Evolutionary conservation across 139 green algal species (phyloP), one percentile per base, ranked within the genome.

Genomic region (Chlamydomonas sp.): DNA sequence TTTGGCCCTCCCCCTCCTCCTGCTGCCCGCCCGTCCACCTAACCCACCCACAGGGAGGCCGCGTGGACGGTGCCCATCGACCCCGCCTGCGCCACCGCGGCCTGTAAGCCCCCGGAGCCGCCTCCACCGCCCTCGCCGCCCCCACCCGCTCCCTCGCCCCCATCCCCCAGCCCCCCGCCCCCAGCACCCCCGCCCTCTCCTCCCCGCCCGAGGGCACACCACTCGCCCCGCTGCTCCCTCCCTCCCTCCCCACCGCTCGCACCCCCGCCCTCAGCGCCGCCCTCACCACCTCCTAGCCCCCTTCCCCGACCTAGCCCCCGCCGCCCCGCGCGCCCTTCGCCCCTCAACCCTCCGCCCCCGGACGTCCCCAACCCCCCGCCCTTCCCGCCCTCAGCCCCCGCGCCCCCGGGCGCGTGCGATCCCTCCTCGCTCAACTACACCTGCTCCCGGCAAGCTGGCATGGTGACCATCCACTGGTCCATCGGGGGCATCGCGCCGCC

Each of bases 1-100:
- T n/a, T n/a, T n/a, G n/a, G n/a, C n/a, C n/a, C n/a, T n/a, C n/a
- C n/a, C n/a, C n/a, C n/a, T n/a, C n/a, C n/a, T n/a, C n/a, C n/a
- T n/a, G n/a, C n/a, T n/a, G n/a, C n/a, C n/a, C n/a, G n/a, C n/a
- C n/a, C n/a, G n/a, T n/a, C n/a, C n/a, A n/a, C n/a, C n/a, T n/a
- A n/a, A n/a, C n/a, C n/a, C n/a, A n/a, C n/a, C n/a, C n/a, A n/a
- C n/a, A n/a, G n/a, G n/a, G n/a, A n/a, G n/a, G n/a, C n/a, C n/a
- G n/a, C n/a, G n/a, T 78, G 68, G 80, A 85, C 80, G 16, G 80
- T 78, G 68, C 17, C 59, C 1, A 68, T 85, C 18, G 71, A 85
- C 18, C 68, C 80, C 14, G 79, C 63, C 57, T 85, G 80, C 68
- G 80, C 80, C 8, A 68, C 80, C 3, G 49, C 80, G 5, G 80